Evolutionary conservation across 2,329 filamentous ascomycete species (phyloP).

Genomic region (Fusarium chlamydosporum): DNA sequence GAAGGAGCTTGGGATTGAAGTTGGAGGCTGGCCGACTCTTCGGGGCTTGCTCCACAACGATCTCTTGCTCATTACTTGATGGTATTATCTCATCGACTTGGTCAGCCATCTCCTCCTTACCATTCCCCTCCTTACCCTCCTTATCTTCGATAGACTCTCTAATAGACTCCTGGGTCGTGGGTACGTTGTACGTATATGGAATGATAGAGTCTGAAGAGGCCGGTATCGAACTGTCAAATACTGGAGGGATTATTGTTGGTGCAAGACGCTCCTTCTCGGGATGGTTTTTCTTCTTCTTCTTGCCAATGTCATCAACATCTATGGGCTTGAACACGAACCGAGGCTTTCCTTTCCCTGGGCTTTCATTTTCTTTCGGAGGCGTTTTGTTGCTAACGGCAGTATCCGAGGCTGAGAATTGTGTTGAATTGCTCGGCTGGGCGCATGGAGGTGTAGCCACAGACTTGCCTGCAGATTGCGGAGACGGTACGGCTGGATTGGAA

Average conservation of each 20-base stretch:
- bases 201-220: slow-evolving; percentile 52
- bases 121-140: slow-evolving; percentile 25
- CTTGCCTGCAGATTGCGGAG: slow-evolving; percentile 32
- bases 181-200: slow-evolving; percentile 47
- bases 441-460: slow-evolving; percentile 53
- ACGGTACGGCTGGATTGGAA: slow-evolving; percentile 32
- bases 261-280: slow-evolving; percentile 42
- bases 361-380: not conserved
- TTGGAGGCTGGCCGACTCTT: not conserved
- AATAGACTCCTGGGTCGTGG: slow-evolving; percentile 40
- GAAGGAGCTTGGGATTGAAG: not conserved
- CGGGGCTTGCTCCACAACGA: not conserved
- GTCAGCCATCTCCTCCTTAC: slow-evolving; percentile 23
- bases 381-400: slow-evolving; percentile 29
- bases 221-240: slow-evolving; percentile 46
- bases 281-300: slow-evolving; percentile 30
- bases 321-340: slow-evolving; percentile 49
- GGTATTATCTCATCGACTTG: slow-evolving; percentile 27
- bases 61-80: slow-evolving; percentile 23
- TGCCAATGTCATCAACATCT: slow-evolving; percentile 36
- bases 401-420: slow-evolving; percentile 41
- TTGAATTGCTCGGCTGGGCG: slow-evolving; percentile 51
- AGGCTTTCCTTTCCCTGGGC: slow-evolving; percentile 32
- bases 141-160: slow-evolving; percentile 44
- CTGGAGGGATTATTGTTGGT: slow-evolving; percentile 44